phyloP scores from a whole-genome alignment of 139 green algal species.

The Zygnema circumcarinatum region DNA sequence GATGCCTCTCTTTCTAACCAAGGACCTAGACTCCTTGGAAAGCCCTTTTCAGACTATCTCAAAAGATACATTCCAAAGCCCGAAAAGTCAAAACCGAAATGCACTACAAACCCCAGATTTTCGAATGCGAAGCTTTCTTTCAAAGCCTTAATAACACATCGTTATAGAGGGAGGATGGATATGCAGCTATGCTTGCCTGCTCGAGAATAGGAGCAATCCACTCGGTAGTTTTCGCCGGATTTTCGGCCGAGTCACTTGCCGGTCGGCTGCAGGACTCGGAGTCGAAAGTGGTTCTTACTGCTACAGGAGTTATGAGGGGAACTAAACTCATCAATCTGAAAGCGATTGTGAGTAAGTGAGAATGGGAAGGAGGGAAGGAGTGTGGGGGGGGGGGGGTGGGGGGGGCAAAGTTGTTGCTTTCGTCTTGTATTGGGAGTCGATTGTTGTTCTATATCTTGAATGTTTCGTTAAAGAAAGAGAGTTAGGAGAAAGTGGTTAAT shows the following conservation, averaged over 20 bases:
- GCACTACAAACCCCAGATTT: no score
- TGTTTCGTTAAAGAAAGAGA: neutral
- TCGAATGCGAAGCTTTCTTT: no score
- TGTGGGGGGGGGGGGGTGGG: no score
- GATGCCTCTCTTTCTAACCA: neutral
- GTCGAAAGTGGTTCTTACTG: conserved; percentile 74
- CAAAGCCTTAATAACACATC: no score
- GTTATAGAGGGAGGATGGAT: no score
- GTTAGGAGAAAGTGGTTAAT: neutral
- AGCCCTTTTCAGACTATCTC: no score
- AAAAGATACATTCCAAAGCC: no score
- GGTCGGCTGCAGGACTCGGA: conserved; percentile 74
- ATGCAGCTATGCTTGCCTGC: conserved; percentile 81
- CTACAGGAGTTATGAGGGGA: conserved; percentile 78
- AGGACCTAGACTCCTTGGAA: no score
- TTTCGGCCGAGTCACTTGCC: conserved; percentile 87
- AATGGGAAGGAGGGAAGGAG: no score
- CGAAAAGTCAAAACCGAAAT: no score
- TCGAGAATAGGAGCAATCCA: conserved; percentile 92
- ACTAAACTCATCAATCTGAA: conserved; percentile 88
- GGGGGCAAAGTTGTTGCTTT: conserved; percentile 8
- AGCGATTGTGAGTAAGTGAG: conserved; percentile 60
- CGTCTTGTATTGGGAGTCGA: neutral
- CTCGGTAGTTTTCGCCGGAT: conserved; percentile 95
- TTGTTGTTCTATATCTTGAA: neutral